phyloP scores from a whole-genome alignment of 1,139 yeast species.

The Candida gigantensis region DNA sequence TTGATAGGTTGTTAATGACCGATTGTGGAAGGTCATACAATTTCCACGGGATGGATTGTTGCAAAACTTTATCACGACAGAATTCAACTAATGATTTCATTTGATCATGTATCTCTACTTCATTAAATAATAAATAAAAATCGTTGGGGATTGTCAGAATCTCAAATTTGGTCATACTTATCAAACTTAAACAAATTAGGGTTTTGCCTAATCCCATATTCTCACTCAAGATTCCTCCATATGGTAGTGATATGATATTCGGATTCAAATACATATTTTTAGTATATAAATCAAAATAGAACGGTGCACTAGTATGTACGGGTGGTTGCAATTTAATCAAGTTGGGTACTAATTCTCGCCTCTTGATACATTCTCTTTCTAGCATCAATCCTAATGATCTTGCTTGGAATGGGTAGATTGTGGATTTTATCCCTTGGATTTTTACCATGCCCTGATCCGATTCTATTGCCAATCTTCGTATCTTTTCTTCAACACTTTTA shows the following conservation, averaged over 20 bases:
- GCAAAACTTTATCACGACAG: conserved; percentile 44
- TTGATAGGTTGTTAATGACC: conserved; percentile 34
- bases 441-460: conserved; percentile 19
- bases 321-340: conserved; percentile 33
- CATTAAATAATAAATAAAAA: conserved; percentile 19
- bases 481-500: conserved; percentile 18
- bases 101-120: conserved; percentile 9
- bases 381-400: conserved; percentile 61
- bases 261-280: conserved; percentile 34
- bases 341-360: conserved; percentile 44
- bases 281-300: conserved; percentile 37
- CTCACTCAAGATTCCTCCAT: conserved; percentile 73
- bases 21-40: conserved; percentile 48
- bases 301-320: conserved; percentile 6
- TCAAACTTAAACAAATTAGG: conserved; percentile 60
- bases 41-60: conserved; percentile 60
- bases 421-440: conserved; percentile 51
- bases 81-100: conserved; percentile 31
- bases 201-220: conserved; percentile 81
- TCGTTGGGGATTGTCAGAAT: conserved; percentile 47
- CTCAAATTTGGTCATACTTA: conserved; percentile 57
- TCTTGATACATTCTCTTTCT: conserved; percentile 46
- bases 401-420: conserved; percentile 57
- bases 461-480: conserved; percentile 18
- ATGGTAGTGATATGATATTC: conserved; percentile 44